Percentiles rank a stretch among this genome's conserved stretches.
phyloP scores from a whole-genome alignment of 2,329 filamentous ascomycete genomes.

The Cladophialophora exuberans region DNA sequence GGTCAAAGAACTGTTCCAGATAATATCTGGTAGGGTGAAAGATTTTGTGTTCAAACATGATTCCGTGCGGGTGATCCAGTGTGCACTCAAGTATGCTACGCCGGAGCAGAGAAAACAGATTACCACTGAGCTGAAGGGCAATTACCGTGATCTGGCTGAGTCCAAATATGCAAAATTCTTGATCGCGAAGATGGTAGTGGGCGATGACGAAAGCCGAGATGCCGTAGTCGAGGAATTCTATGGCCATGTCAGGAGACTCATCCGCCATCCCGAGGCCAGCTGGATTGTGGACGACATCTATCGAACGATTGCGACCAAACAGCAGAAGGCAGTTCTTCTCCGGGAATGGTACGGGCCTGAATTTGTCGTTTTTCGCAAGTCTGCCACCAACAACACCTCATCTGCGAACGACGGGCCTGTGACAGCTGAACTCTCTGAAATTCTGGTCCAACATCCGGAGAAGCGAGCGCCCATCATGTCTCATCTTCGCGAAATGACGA shows the following conservation, averaged over 20 bases:
- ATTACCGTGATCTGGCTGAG: slow-evolving; percentile 83
- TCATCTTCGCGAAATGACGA: slow-evolving; percentile 82
- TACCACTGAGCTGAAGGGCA: slow-evolving; percentile 80
- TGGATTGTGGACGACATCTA: slow-evolving; percentile 99
- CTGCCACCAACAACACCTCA: slow-evolving; percentile 41
- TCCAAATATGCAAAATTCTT: slow-evolving; percentile 97
- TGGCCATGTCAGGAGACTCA: slow-evolving; percentile 86
- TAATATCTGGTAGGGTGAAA: slow-evolving; percentile 87
- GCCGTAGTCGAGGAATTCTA: slow-evolving; percentile 94
- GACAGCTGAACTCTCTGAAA: slow-evolving; percentile 70
- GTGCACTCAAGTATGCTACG: slow-evolving; percentile 92
- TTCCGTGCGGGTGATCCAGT: slow-evolving; percentile 93
- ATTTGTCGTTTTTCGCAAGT: slow-evolving; percentile 76
- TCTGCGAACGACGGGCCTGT: slow-evolving; percentile 12
- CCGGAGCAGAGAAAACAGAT: slow-evolving; percentile 83
- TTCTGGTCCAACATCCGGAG: slow-evolving; percentile 76
- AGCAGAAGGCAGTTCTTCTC: slow-evolving; percentile 82
- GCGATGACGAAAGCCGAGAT: slow-evolving; percentile 87
- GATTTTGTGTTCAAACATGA: slow-evolving; percentile 99
- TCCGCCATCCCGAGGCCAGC: slow-evolving; percentile 92
- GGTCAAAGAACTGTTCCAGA: slow-evolving; percentile 84
- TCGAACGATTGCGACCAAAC: slow-evolving; percentile 78
- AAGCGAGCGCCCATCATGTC: slow-evolving; percentile 88
- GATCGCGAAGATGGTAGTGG: slow-evolving; percentile 92
- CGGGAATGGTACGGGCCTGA: slow-evolving; percentile 97